Evolutionary conservation across 495 filamentous ascomycete species (phyloP).

Genomic region (Xylaria curta): DNA sequence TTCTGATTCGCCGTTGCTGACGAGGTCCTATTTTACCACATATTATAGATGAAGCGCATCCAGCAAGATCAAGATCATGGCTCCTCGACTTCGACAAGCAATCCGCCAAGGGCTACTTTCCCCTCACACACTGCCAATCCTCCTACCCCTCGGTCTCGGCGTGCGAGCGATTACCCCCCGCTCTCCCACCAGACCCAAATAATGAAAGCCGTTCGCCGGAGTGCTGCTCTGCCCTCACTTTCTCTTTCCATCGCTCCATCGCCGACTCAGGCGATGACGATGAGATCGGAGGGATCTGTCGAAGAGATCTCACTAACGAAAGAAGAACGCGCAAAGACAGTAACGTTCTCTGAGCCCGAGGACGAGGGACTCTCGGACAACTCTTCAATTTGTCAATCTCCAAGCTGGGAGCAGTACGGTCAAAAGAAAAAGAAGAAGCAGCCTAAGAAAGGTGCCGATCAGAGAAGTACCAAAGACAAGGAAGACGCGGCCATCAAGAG

Average conservation of each 20-base stretch:
- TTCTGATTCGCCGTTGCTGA: slow-evolving; percentile 37
- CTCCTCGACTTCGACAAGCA: slow-evolving; percentile 34
- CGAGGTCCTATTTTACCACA: slow-evolving; percentile 38
- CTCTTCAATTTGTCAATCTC: slow-evolving; percentile 63
- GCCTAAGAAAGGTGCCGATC: slow-evolving; percentile 50
- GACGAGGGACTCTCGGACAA: slow-evolving; percentile 51
- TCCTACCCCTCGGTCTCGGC: slow-evolving; percentile 40
- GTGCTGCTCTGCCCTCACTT: slow-evolving; percentile 45
- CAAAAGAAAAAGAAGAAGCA: slow-evolving; percentile 58
- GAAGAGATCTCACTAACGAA: slow-evolving; percentile 28
- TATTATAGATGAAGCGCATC: slow-evolving; percentile 48
- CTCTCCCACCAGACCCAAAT: slow-evolving; percentile 48
- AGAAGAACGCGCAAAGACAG: slow-evolving; percentile 47
- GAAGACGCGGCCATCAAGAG: slow-evolving; percentile 50
- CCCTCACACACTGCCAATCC: slow-evolving; percentile 37
- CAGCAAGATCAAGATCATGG: slow-evolving; percentile 42
- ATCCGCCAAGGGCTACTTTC: slow-evolving; percentile 39
- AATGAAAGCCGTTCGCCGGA: slow-evolving; percentile 51
- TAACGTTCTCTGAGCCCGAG: slow-evolving; percentile 50
- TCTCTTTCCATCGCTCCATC: slow-evolving; percentile 52
- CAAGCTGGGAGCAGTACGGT: slow-evolving; percentile 60
- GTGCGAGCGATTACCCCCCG: slow-evolving; percentile 42
- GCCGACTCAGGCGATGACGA: slow-evolving; percentile 29
- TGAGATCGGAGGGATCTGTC: slow-evolving; percentile 29
- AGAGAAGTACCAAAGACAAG: slow-evolving; percentile 51